phyloP scores from a whole-genome alignment of 495 filamentous ascomycete genomes.

The Acidiella bohemica region DNA sequence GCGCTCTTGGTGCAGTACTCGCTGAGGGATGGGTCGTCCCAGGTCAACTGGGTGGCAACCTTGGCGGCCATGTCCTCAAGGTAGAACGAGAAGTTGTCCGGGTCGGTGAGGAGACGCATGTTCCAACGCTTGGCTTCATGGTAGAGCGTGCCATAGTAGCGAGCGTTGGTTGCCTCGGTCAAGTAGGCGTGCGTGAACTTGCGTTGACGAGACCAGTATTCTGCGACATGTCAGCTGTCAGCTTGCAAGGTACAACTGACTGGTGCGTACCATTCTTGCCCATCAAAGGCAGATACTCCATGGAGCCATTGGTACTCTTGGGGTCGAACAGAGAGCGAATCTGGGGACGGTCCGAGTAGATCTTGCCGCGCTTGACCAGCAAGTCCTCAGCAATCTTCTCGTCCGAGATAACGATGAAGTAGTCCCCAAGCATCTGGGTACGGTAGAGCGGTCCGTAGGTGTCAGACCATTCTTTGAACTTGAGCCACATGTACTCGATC shows the following conservation, averaged over 20 bases:
- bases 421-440: conserved; percentile 46
- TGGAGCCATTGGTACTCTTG: conserved; percentile 24
- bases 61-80: conserved; percentile 29
- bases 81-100: conserved; percentile 28
- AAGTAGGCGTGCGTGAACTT: conserved; percentile 27
- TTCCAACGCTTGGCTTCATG: conserved; percentile 29
- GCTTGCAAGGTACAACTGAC: background rate
- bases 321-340: conserved; percentile 26
- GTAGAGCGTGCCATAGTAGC: conserved; percentile 27
- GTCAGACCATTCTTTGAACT: conserved; percentile 42
- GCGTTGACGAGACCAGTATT: conserved; percentile 29
- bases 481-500: conserved; percentile 43
- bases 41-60: conserved; percentile 25
- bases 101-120: conserved; percentile 22
- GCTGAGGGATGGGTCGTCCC: conserved; percentile 26
- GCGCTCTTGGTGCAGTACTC: conserved; percentile 25
- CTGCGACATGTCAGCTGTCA: conserved; percentile 10
- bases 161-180: conserved; percentile 25
- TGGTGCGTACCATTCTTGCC: conserved; percentile 25
- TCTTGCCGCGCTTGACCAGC: conserved; percentile 39
- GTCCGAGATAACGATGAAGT: conserved; percentile 50
- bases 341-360: conserved; percentile 28
- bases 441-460: conserved; percentile 46
- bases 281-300: conserved; percentile 30
- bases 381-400: conserved; percentile 46